Evolutionary conservation across 129 eudicot species (phyloP).

Genomic region (Calendula officinalis): DNA sequence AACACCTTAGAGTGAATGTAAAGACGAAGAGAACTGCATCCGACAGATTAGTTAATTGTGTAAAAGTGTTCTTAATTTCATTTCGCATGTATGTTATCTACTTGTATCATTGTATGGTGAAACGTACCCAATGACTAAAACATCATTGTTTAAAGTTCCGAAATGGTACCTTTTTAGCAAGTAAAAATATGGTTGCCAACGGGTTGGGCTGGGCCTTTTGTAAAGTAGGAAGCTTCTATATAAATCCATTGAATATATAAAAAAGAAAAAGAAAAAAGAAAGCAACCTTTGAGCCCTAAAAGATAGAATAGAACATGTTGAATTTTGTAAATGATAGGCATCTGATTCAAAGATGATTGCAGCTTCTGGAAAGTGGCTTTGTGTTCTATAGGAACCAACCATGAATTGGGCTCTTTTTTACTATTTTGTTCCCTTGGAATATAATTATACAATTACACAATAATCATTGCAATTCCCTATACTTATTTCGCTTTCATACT

Average conservation of each 20-base stretch:
- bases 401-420: slow-evolving; percentile 11
- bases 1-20: no score
- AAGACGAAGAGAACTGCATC: no score
- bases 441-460: slow-evolving; percentile 26
- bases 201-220: background rate
- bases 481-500: slow-evolving; percentile 23
- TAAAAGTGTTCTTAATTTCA: no score
- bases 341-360: slow-evolving; percentile 42
- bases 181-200: background rate
- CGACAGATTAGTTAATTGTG: no score
- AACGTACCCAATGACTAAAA: no score
- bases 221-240: background rate
- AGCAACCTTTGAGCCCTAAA: slow-evolving; percentile 24
- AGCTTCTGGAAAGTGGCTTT: slow-evolving; percentile 27
- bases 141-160: no score
- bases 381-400: slow-evolving; percentile 15
- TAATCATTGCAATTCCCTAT: slow-evolving; percentile 21
- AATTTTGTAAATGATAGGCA: slow-evolving; percentile 25
- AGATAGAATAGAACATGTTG: slow-evolving; percentile 21
- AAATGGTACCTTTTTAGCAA: slow-evolving; percentile 2
- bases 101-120: no score
- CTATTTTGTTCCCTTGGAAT: slow-evolving; percentile 32
- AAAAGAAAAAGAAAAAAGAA: slow-evolving; percentile 4
- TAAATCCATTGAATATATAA: background rate
- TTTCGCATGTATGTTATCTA: no score